A percentile compares a stretch with the other conserved stretches of the same genome.
Conservation (phyloP, 1,284 basidiomycete species). For the Irpex lacteus region DNA sequence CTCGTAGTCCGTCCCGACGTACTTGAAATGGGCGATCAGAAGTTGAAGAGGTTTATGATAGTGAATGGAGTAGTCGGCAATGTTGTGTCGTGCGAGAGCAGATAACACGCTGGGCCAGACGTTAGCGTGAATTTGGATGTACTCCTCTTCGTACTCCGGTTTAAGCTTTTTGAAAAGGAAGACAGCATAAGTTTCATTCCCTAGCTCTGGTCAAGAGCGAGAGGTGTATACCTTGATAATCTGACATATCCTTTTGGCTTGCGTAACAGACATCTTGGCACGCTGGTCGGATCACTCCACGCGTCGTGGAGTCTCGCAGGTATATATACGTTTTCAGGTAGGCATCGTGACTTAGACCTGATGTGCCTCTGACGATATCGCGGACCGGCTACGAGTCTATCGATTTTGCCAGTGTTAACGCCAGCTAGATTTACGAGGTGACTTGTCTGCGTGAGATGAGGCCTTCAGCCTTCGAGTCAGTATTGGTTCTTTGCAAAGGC, state of each 20-base stretch:
- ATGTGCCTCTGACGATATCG: too few species aligned
- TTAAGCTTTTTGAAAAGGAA: constrained; percentile 45
- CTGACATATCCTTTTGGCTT: constrained; percentile 67
- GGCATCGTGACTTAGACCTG: too few species aligned
- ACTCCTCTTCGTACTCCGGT: constrained; percentile 60
- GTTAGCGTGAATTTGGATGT: constrained; percentile 62
- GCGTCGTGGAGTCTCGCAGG: too few species aligned
- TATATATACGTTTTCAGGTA: too few species aligned
- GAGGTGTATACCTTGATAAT: constrained; percentile 54
- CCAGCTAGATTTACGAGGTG: too few species aligned
- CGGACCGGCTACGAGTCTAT: too few species aligned
- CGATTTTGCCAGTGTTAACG: too few species aligned
- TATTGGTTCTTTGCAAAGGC: too few species aligned
- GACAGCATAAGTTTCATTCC: not conserved
- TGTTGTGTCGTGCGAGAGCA: constrained; percentile 63
- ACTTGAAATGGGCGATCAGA: constrained; percentile 71
- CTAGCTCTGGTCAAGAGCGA: not conserved
- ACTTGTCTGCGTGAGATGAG: too few species aligned
- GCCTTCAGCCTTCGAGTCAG: too few species aligned
- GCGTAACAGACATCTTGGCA: constrained; percentile 29
- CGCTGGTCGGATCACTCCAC: too few species aligned
- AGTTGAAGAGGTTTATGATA: constrained; percentile 61
- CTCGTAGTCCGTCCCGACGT: constrained; percentile 59
- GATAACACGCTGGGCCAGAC: constrained; percentile 75
- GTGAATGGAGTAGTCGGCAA: constrained; percentile 77